These are phyloP conservation scores for Coemansia biformis DNA, from an alignment of 192 early-diverging fungal genomes.

Conservation along the genomic window DNA sequence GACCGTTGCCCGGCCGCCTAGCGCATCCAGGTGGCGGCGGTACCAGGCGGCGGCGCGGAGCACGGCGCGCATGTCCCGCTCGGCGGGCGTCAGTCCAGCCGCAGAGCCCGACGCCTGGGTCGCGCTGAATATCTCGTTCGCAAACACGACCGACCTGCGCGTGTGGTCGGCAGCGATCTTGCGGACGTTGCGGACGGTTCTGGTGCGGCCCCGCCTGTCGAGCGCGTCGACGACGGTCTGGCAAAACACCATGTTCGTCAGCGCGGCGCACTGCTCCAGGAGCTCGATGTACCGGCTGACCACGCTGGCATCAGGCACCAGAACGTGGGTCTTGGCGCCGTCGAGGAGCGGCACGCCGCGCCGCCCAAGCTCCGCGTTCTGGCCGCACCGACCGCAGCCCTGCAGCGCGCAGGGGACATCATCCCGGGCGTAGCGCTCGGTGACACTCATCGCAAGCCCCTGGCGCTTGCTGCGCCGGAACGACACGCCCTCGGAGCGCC, in stretches of 20 bases:
- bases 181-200: conserved; percentile 60
- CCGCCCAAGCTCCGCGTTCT: conserved; percentile 11
- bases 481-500: conserved; percentile 30
- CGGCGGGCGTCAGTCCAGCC: conserved; percentile 22
- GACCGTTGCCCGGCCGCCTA: conserved; percentile 8
- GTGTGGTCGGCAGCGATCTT: conserved; percentile 54
- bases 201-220: conserved; percentile 56
- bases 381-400: conserved; percentile 16
- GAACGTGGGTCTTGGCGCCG: background rate
- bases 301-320: conserved; percentile 36
- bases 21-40: conserved; percentile 42
- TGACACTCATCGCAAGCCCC: conserved; percentile 41
- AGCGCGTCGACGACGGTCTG: conserved; percentile 61
- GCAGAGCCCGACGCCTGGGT: conserved; percentile 28
- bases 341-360: conserved; percentile 26
- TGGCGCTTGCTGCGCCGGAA: conserved; percentile 47
- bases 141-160: conserved; percentile 58
- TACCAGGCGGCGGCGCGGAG: conserved; percentile 57
- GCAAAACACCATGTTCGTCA: conserved; percentile 62
- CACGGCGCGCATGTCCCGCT: conserved; percentile 57
- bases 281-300: conserved; percentile 63
- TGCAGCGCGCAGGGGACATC: conserved; percentile 34
- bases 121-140: conserved; percentile 60
- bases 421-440: conserved; percentile 31
- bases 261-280: conserved; percentile 57